phyloP scores from a whole-genome alignment of 2,329 filamentous ascomycete species.

The Exophiala aquamarina region DNA sequence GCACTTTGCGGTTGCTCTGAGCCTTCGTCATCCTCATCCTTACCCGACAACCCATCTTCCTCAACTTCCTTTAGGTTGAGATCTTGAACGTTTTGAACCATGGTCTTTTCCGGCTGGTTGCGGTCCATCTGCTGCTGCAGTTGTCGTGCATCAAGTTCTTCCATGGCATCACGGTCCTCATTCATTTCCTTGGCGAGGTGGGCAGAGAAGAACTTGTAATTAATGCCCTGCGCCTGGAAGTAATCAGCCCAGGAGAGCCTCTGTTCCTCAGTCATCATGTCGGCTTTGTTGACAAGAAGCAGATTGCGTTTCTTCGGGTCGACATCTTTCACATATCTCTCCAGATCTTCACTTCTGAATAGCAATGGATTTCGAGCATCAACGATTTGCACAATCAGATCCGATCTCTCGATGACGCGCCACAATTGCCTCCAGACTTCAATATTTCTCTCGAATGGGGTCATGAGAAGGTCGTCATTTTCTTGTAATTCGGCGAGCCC shows the following conservation, averaged over 20 bases:
- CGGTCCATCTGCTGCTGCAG: conserved; percentile 22
- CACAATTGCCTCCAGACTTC: conserved; percentile 98
- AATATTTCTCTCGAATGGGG: conserved; percentile 93
- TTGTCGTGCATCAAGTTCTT: conserved; percentile 44
- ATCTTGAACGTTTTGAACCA: conserved; percentile 23
- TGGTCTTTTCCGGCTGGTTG: conserved; percentile 20
- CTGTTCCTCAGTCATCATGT: conserved; percentile 94
- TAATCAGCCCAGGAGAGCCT: conserved; percentile 82
- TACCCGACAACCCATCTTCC: conserved; percentile 31
- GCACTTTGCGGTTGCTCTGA: conserved; percentile 14
- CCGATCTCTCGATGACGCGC: conserved; percentile 95
- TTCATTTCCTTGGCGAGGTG: conserved; percentile 86
- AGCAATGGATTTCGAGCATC: conserved; percentile 92
- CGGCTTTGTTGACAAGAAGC: conserved; percentile 94
- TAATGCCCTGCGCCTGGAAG: conserved; percentile 75
- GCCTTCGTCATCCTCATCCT: conserved; percentile 48
- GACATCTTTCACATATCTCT: conserved; percentile 91
- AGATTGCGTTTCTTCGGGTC: conserved; percentile 86
- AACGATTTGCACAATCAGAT: conserved; percentile 96
- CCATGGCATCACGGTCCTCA: conserved; percentile 64
- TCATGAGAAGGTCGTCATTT: conserved; percentile 92
- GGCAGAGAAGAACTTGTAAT: conserved; percentile 96
- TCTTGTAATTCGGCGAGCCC: conserved; percentile 91
- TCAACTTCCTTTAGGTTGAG: conserved; percentile 28
- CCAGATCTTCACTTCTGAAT: conserved; percentile 91